These are phyloP conservation scores for Thalassiosira profunda DNA, from an alignment of 108 stramenopile genomes.

Conservation along the genomic window DNA sequence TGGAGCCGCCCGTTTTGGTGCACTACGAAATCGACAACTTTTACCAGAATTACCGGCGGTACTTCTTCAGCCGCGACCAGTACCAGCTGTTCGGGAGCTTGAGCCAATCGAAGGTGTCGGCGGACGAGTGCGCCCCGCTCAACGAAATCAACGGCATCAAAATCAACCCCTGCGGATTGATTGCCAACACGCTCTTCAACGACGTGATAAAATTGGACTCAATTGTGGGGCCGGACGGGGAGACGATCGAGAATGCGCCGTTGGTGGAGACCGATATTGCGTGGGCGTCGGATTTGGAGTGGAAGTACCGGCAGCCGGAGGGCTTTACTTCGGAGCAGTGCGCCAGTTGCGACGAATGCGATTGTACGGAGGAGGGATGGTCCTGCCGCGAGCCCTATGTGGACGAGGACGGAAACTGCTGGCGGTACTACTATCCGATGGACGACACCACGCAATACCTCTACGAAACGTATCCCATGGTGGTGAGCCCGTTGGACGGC, in stretches of 20 bases:
- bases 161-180: conserved; percentile 98
- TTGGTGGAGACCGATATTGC: conserved; percentile 95
- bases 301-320: conserved; percentile 84
- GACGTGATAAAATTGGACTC: conserved; percentile 72
- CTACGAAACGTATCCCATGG: conserved; percentile 85
- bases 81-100: conserved; percentile 24
- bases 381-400: conserved; percentile 65
- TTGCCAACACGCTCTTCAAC: conserved; percentile 99
- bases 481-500: conserved; percentile 87
- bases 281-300: conserved; percentile 94
- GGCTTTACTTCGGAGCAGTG: conserved; percentile 73
- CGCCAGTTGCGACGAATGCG: conserved; percentile 56
- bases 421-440: conserved; percentile 90
- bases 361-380: conserved; percentile 63
- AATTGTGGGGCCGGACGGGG: conserved; percentile 42
- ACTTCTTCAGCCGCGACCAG: conserved; percentile 15
- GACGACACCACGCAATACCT: conserved; percentile 85
- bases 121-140: conserved; percentile 60
- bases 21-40: conserved; percentile 98
- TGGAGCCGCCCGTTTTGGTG: conserved; percentile 93
- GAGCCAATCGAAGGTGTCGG: conserved; percentile 19
- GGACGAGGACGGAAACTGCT: conserved; percentile 64
- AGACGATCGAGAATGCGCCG: conserved; percentile 30
- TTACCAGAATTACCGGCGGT: conserved; percentile 97
- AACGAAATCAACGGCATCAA: conserved; percentile 54